Evolutionary conservation across 2,329 filamentous ascomycete species (phyloP).

Genomic region (Metarhizium robertsii): DNA sequence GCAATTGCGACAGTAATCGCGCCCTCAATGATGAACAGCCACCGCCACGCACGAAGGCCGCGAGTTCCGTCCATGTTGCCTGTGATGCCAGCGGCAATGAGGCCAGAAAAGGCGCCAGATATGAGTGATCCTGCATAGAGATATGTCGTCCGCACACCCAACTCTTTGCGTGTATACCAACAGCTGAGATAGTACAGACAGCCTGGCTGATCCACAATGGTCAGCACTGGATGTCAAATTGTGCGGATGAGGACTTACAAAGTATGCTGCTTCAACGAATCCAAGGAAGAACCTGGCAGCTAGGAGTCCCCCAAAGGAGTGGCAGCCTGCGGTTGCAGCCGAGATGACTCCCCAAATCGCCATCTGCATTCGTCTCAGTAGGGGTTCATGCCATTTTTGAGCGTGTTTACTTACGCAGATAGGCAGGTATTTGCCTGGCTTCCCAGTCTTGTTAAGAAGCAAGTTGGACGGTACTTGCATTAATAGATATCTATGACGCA

Average conservation of each 20-base stretch:
- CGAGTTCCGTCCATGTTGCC: slow-evolving; percentile 49
- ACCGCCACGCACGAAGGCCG: slow-evolving; percentile 54
- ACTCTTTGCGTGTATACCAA: slow-evolving; percentile 64
- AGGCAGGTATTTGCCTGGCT: slow-evolving; percentile 35
- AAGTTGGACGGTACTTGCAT: slow-evolving; percentile 44
- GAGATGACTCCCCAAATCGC: slow-evolving; percentile 40
- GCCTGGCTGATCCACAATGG: slow-evolving; percentile 30
- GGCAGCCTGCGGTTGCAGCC: slow-evolving; percentile 24
- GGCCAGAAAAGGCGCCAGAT: slow-evolving; percentile 61
- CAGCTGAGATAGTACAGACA: slow-evolving; percentile 53
- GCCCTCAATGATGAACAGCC: slow-evolving; percentile 53
- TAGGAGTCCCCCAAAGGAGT: slow-evolving; percentile 23
- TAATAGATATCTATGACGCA: slow-evolving; percentile 29
- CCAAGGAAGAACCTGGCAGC: slow-evolving; percentile 28
- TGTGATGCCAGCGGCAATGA: slow-evolving; percentile 56
- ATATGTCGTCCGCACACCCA: slow-evolving; percentile 55
- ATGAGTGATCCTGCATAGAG: slow-evolving; percentile 61
- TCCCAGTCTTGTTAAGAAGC: slow-evolving; percentile 41
- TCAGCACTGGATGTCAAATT: background rate
- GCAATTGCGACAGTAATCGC: slow-evolving; percentile 54
- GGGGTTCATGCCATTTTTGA: background rate
- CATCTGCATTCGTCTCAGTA: slow-evolving; percentile 23
- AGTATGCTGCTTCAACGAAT: slow-evolving; percentile 30
- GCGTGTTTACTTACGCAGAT: slow-evolving; percentile 23
- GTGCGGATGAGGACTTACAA: slow-evolving; percentile 20